Evolutionary conservation across 306 rosid genomes (phyloP).

Genomic region (Hylodesmum podocarpum): DNA sequence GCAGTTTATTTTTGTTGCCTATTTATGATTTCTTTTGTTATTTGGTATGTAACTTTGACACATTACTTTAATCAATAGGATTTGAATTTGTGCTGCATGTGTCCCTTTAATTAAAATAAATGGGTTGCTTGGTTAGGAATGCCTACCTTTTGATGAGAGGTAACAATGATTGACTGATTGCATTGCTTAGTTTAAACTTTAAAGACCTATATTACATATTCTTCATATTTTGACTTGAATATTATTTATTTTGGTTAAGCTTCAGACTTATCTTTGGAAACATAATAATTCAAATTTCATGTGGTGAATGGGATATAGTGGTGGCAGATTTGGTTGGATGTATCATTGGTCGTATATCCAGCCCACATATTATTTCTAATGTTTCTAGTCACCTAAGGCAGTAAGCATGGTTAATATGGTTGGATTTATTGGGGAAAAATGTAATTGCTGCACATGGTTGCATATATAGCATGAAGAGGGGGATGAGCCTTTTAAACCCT

Average conservation of each 20-base stretch:
- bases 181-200: slow-evolving; percentile 26
- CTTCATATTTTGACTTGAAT: not conserved
- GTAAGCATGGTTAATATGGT: not conserved
- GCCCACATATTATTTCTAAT: not conserved
- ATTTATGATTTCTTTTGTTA: not conserved
- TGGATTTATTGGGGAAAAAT: not conserved
- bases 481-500: too few relatives aligned
- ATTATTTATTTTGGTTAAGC: slow-evolving; percentile 12
- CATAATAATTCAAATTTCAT: slow-evolving; percentile 1
- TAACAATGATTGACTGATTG: not conserved
- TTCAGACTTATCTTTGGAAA: not conserved
- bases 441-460: too few relatives aligned
- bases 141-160: not conserved
- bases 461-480: too few relatives aligned
- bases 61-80: not conserved
- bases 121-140: slow-evolving; percentile 17
- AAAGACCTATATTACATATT: not conserved
- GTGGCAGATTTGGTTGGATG: too few relatives aligned
- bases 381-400: not conserved
- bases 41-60: not conserved
- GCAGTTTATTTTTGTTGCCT: not conserved
- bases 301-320: slow-evolving; percentile 5
- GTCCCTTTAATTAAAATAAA: not conserved
- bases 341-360: not conserved
- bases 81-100: slow-evolving; percentile 6